Base-by-base conservation (phyloP, 176 grass and related monocot species). In the Elaeis guineensis region DNA sequence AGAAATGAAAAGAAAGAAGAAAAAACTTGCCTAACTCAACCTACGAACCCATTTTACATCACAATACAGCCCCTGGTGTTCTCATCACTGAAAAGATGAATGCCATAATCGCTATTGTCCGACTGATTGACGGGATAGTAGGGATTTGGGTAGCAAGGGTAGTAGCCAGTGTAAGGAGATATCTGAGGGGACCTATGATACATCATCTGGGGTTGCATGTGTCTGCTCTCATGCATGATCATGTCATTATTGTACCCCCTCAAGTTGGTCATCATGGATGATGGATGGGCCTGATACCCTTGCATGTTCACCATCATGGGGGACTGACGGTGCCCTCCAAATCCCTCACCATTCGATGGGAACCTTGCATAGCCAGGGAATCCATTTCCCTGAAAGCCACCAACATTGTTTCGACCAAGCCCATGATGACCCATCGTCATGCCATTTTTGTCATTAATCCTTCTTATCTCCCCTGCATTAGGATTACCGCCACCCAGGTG, bases 11-110 rank as follows among this genome's bases (percentile, higher is more conserved):
- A 2, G 35, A 44, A 44, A 44, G 11, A 69, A 60, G 39, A 44
- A 44, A 21, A 64, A 19, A 53, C 35, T 12, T 44, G 9, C 7
- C 8, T 14, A 12, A 7, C 32, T 35, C 7, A 44, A 14, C 35
- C 11, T 12, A 44, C 2, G 35, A 44, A 11, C 1, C 35, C 17
- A 23, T 6, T 54, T 17, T 67, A 67, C 64, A 67, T 67, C 17
- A 67, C n/a, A 15, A 53, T 25, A 16, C 64, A 67, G 9, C 64
- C 51, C 32, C n/a, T 67, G 51, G 64, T 67, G 64, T 67, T 67
- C 17, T 67, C 64, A 67, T 67, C 64, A 39, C 64, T 67, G 51
- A 55, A 67, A 21, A 67, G 25, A 55, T 67, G 64, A 21, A 51
- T 55, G 14, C 29, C 24, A 55, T 29, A 22, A 17, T 52, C 49